Evolutionary conservation across 1,284 basidiomycete species (phyloP), one percentile per base, ranked within the genome.

Genomic region (Leccinum pachyderme): DNA sequence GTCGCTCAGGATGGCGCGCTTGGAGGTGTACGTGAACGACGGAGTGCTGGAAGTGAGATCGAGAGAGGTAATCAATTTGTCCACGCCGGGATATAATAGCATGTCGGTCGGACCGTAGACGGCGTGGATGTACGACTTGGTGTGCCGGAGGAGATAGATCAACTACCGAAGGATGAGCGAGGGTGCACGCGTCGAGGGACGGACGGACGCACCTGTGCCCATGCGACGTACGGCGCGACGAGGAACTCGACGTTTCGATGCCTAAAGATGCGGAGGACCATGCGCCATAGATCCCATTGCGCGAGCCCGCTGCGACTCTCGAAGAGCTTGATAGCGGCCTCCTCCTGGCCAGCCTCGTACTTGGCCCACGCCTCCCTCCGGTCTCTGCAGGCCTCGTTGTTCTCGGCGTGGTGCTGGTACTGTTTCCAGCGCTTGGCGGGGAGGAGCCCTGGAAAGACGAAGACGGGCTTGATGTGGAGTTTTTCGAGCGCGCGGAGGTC

Each of bases 191-290:
- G 7, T 22, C 2, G 18, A n/a, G 35, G 35, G n/a, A 18, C 4
- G 8, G 35, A 37, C 7, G 35, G 22, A 72, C 74, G 65, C 72
- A 95, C 94, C 82, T 98, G 96, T 44, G 95, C 92, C 82, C 91
- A 92, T 43, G 94, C 87, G 49, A 94, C 79, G 73, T 99, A 99
- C 8, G 96, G 96, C 37, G 97, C 95, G 59, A 98, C 86, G 47
- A 99, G 81, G 70, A 95, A 98, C 75, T 99, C 96, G 60, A 98
- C 94, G 65, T 94, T 93, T 44, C 96, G 81, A 74, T 98, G 93
- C 70, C 94, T 87, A 74, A 99, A 97, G 58, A 96, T 90, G 55
- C 95, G 82, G 62, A 98, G 78, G 15, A 98, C 88, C 75, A 91
- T 85, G 65, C 95, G 86, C 83, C 97, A 92, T 24, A 98, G 79